phyloP scores from a whole-genome alignment of 208 protist genomes.

The Trypanosoma boissoni region DNA sequence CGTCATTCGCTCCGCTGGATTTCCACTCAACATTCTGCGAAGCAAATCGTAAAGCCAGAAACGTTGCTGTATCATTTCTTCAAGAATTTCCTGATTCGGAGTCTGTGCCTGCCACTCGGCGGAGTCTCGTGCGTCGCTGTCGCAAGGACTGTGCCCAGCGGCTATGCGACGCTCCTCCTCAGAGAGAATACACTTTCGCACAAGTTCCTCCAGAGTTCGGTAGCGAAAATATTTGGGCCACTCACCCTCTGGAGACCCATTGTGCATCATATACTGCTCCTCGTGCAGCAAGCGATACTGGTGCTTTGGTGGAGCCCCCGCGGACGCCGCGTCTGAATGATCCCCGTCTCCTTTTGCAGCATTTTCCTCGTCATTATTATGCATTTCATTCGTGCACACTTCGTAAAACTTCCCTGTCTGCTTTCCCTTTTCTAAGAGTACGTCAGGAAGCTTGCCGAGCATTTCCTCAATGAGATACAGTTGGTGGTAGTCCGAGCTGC shows the following conservation, averaged over 20 bases:
- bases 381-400: conserved; percentile 1
- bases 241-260: conserved; percentile 13
- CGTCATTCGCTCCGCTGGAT: conserved; percentile 48
- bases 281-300: conserved; percentile 20
- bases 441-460: conserved; percentile 75
- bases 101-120: background rate
- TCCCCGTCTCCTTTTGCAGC: no score
- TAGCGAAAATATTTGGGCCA: conserved; percentile 65
- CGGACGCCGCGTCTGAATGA: no score
- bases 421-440: conserved; percentile 50
- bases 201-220: conserved; percentile 61
- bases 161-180: conserved; percentile 63
- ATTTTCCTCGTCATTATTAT: background rate
- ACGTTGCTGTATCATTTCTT: conserved; percentile 74
- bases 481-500: conserved; percentile 92
- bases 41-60: conserved; percentile 72
- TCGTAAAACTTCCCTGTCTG: conserved; percentile 50
- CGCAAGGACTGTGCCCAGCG: conserved; percentile 39
- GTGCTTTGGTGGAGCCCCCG: background rate
- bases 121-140: conserved; percentile 13
- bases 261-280: conserved; percentile 29
- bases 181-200: conserved; percentile 61
- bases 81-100: conserved; percentile 24
- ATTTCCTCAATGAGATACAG: conserved; percentile 94
- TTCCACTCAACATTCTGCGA: conserved; percentile 49